Evolutionary conservation across 345 rosid species (phyloP).

Genomic region (Alliaria petiolata): DNA sequence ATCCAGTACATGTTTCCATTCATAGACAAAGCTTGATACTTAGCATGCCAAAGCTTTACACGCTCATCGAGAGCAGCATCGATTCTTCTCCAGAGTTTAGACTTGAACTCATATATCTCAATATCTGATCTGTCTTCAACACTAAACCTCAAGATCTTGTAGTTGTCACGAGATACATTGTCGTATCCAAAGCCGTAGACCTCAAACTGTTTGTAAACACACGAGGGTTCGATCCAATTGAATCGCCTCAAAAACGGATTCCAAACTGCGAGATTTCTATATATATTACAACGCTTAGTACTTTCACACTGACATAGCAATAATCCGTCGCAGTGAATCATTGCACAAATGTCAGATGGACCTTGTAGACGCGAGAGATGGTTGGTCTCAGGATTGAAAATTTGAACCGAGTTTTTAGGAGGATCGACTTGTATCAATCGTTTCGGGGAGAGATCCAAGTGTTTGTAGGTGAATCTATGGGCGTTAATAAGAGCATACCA

Average conservation of each 20-base stretch:
- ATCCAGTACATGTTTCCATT: slow-evolving; percentile 1
- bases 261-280: background rate
- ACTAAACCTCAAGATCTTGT: background rate
- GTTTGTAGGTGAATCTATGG: no score
- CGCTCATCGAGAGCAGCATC: background rate
- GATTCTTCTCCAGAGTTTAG: background rate
- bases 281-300: no score
- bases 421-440: no score
- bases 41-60: background rate
- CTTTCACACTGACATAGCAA: background rate
- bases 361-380: no score
- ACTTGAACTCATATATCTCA: background rate
- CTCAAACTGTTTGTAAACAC: background rate
- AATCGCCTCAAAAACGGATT: background rate
- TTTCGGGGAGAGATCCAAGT: no score
- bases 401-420: no score
- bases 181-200: background rate
- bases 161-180: background rate
- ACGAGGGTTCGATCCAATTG: background rate
- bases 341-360: background rate
- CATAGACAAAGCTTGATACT: background rate
- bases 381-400: no score
- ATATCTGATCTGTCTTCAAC: background rate
- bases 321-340: background rate
- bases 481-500: no score